Percentiles rank a stretch among this genome's conserved stretches.
phyloP scores from a whole-genome alignment of 139 green algal species.

The Chlorella vulgaris region DNA sequence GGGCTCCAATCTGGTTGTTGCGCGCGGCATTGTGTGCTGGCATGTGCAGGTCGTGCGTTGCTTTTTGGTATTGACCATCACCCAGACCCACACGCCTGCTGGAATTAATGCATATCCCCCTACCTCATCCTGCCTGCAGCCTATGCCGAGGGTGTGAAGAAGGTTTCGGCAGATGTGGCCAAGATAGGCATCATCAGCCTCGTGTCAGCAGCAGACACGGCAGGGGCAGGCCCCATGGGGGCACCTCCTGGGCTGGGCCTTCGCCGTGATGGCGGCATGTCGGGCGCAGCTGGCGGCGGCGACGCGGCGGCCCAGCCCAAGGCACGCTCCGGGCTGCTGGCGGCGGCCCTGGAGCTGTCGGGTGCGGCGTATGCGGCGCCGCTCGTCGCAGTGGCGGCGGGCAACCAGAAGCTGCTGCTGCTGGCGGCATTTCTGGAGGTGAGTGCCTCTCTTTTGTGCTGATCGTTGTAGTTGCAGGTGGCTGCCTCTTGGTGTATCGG shows the following conservation, averaged over 20 bases:
- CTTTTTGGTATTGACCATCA: no score
- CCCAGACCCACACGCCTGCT: neutral
- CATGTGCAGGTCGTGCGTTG: no score
- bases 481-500: no score
- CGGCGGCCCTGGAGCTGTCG: constrained; percentile 59
- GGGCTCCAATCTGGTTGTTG: neutral
- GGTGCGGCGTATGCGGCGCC: constrained; percentile 17
- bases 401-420: constrained; percentile 62
- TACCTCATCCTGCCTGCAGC: neutral
- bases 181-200: constrained; percentile 73
- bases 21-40: neutral
- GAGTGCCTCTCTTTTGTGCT: neutral
- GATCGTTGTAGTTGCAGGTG: no score
- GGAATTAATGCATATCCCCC: neutral
- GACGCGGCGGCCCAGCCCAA: constrained; percentile 9
- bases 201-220: constrained; percentile 20
- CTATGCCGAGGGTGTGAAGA: constrained; percentile 33
- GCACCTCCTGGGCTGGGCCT: constrained; percentile 18
- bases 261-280: constrained; percentile 4
- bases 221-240: neutral
- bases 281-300: neutral
- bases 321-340: constrained; percentile 33
- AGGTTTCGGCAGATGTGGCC: constrained; percentile 48
- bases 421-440: constrained; percentile 60
- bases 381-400: constrained; percentile 20